phyloP scores from a whole-genome alignment of 352 stramenopile genomes.

The Globisporangium abappressorium region DNA sequence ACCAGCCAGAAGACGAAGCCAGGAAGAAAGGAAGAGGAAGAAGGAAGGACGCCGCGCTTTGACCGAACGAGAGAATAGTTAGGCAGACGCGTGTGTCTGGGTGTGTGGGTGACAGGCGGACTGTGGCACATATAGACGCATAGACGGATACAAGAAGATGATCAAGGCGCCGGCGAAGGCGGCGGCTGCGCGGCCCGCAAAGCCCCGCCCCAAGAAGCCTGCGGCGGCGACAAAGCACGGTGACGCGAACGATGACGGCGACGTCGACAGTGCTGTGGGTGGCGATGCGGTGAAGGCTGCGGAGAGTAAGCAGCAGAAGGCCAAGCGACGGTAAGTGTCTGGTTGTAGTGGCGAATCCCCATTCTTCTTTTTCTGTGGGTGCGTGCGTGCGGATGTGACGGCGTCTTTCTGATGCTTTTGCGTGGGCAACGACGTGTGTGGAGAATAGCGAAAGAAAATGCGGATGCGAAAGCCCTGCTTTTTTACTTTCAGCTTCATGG shows the following conservation, averaged over 20 bases:
- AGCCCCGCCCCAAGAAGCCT: slow-evolving; percentile 21
- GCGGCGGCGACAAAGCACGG: slow-evolving; percentile 8
- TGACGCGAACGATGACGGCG: slow-evolving; percentile 10
- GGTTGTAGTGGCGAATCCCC: not conserved
- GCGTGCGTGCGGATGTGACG: not conserved
- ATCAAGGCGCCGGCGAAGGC: slow-evolving; percentile 13
- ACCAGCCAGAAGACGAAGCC: not conserved
- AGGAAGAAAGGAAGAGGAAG: not conserved
- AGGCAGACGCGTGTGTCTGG: not conserved
- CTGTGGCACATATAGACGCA: not conserved
- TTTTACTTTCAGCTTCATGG: not conserved
- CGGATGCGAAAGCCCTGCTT: not conserved
- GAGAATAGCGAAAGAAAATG: not conserved
- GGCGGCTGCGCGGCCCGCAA: not conserved
- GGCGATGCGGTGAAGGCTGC: slow-evolving; percentile 2
- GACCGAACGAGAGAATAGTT: not conserved
- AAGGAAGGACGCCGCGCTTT: not conserved
- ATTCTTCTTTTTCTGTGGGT: not conserved
- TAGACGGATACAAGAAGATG: slow-evolving; percentile 12
- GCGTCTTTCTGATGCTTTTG: not conserved
- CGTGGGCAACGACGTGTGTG: not conserved
- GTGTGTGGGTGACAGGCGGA: not conserved
- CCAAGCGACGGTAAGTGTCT: slow-evolving; percentile 32
- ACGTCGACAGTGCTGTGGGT: not conserved
- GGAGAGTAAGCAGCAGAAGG: slow-evolving; percentile 33